These are phyloP conservation scores for Thymus mandschuricus DNA, from an alignment of 257 asterid genomes.

Conservation along the genomic window DNA sequence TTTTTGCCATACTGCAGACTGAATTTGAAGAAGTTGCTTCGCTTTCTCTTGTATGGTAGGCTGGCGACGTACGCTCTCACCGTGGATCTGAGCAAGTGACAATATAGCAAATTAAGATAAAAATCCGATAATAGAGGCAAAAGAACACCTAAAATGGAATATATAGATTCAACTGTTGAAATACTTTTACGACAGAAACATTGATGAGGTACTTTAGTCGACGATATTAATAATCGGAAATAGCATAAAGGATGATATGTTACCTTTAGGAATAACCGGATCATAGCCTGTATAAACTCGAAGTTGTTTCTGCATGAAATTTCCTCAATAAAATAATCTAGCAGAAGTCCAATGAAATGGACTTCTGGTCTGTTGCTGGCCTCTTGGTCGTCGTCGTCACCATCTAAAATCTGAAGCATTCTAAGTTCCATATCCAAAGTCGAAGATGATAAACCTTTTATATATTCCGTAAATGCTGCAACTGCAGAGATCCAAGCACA, in stretches of 20 bases:
- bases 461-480: conserved; percentile 68
- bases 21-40: conserved; percentile 61
- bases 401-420: conserved; percentile 85
- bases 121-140: conserved; percentile 12
- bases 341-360: conserved; percentile 59
- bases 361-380: conserved; percentile 60
- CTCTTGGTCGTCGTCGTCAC: conserved; percentile 62
- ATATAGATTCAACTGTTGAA: not conserved
- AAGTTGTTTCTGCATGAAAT: conserved; percentile 69
- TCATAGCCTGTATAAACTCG: conserved; percentile 78
- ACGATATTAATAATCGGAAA: not conserved
- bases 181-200: too few relatives aligned
- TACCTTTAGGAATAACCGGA: conserved; percentile 87
- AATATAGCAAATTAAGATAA: not conserved
- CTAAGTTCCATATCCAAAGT: conserved; percentile 84
- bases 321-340: conserved; percentile 79
- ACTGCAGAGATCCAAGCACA: conserved; percentile 53
- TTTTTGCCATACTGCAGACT: conserved; percentile 74
- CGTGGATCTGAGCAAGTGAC: conserved; percentile 64
- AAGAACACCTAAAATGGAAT: conserved; percentile 8
- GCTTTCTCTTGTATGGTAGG: conserved; percentile 67
- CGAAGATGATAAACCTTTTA: conserved; percentile 77
- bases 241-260: conserved; percentile 10
- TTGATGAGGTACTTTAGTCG: not conserved
- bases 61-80: conserved; percentile 70